These are phyloP conservation scores for Mangifera indica DNA, from an alignment of 345 rosid species.

Conservation along the genomic window DNA sequence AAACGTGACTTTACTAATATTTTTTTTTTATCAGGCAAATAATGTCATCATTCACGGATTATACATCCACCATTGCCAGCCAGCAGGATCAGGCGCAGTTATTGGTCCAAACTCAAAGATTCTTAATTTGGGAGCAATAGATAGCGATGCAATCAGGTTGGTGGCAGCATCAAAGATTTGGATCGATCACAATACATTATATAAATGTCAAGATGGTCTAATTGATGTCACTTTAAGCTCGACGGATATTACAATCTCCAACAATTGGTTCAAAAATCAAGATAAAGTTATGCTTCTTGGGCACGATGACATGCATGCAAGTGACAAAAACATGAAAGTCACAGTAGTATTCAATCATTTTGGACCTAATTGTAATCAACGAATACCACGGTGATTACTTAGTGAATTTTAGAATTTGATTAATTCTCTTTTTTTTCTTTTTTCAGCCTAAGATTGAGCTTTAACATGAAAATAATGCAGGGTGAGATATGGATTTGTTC, in stretches of 20 bases:
- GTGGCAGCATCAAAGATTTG: slow-evolving; percentile 60
- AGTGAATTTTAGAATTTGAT: slow-evolving; percentile 3
- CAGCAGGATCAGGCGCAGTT: slow-evolving; percentile 49
- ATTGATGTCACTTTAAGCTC: slow-evolving; percentile 67
- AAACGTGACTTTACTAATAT: not conserved
- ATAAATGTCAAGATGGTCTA: slow-evolving; percentile 60
- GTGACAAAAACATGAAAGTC: no score
- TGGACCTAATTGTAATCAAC: slow-evolving; percentile 80
- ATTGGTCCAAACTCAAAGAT: slow-evolving; percentile 56
- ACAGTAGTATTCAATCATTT: slow-evolving; percentile 71
- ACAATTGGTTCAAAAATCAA: slow-evolving; percentile 75
- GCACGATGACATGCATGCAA: slow-evolving; percentile 76
- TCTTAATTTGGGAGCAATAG: slow-evolving; percentile 48
- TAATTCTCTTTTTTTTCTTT: not conserved
- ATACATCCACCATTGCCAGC: slow-evolving; percentile 60
- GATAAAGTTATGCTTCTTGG: slow-evolving; percentile 90
- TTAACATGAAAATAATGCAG: no score
- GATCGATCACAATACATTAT: slow-evolving; percentile 78
- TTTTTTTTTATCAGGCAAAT: slow-evolving; percentile 30
- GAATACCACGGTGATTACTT: slow-evolving; percentile 76
- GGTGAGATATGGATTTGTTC: no score
- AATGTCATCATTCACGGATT: slow-evolving; percentile 77
- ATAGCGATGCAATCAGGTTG: slow-evolving; percentile 71
- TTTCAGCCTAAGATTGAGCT: no score
- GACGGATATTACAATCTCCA: slow-evolving; percentile 54